Conservation (phyloP, 306 rosid genomes). For the Vicia faba region DNA sequence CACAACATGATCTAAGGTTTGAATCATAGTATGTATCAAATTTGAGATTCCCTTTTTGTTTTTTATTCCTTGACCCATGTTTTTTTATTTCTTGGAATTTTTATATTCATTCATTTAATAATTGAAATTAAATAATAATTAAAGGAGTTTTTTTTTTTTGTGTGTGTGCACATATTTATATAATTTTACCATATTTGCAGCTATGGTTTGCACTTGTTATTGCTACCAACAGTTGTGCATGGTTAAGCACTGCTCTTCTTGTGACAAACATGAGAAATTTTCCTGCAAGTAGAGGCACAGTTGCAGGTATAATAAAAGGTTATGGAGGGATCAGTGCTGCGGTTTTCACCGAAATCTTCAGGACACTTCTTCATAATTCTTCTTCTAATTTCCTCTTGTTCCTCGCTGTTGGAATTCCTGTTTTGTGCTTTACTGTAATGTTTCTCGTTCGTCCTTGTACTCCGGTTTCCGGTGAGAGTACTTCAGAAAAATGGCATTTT, state of each 20-base stretch:
- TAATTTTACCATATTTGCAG: slow-evolving; percentile 42
- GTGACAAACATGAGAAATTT: slow-evolving; percentile 91
- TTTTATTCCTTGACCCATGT: neutral
- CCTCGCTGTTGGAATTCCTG: slow-evolving; percentile 67
- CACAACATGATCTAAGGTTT: slow-evolving; percentile 5
- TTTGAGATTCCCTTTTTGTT: neutral
- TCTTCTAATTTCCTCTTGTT: slow-evolving; percentile 63
- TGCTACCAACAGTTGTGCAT: slow-evolving; percentile 76
- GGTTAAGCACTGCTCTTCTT: slow-evolving; percentile 71
- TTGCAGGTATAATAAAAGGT: slow-evolving; percentile 78
- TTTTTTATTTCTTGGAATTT: neutral
- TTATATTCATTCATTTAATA: neutral
- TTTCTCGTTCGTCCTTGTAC: slow-evolving; percentile 70
- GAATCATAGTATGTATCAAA: neutral
- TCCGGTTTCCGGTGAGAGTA: slow-evolving; percentile 62
- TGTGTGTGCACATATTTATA: neutral
- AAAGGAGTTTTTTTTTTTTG: too few relatives aligned
- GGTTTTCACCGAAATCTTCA: slow-evolving; percentile 64
- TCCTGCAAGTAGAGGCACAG: slow-evolving; percentile 71
- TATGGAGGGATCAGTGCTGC: slow-evolving; percentile 79
- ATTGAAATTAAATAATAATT: neutral
- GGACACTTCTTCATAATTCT: slow-evolving; percentile 59
- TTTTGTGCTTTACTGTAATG: slow-evolving; percentile 63
- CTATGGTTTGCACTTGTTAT: slow-evolving; percentile 66
- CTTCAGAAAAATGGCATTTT: slow-evolving; percentile 58